Base-by-base conservation (phyloP, 2,329 filamentous ascomycete genomes). In the Drechmeria coniospora region DNA sequence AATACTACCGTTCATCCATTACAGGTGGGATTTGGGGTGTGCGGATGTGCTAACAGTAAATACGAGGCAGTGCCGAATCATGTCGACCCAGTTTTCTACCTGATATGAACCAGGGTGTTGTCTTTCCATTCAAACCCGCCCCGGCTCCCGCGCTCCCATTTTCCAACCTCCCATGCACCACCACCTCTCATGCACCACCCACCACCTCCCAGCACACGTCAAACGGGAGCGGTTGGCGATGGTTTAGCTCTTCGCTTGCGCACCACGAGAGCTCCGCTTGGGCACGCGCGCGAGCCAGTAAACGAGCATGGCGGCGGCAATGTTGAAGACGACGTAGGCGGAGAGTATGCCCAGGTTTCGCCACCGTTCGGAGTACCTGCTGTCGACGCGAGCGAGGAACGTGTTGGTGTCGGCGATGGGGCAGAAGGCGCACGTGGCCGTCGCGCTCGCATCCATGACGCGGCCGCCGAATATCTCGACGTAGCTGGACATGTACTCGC, bases 281-380 rank as follows among this genome's bases (percentile, higher is more conserved):
- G 59, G 59, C 29, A 65, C 54, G 21, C 61, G 50, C 1, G 51
- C 56, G 31, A 66, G 43, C 61, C 61, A 74, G 42, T 74, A 75
- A 18, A 74, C 42, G 3, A 54, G 44, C 25, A 74, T 44, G 0
- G 68, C 65, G 0, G 56, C 65, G 19, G 49, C 46, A 12, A 71
- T 46, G 41, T 76, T 75, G 44, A 74, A 69, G 11, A 58, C 45
- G 31, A 73, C 60, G 34, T 68, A 76, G 0, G 57, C 61, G 55
- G 65, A 74, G 28, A 74, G 51, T 13, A 78, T 49, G 2, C 72
- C 75, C 43, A 74, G 75, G 45, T 82, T 76, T 31, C 74, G 63
- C 74, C 75, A 81, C 15, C 71, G 54, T 20, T 78, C 54, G 18
- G 37, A 45, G 44, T 74, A 79, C 31, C 58, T 44, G 30, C 66